These are phyloP conservation scores for Ceratonia siliqua DNA, from an alignment of 306 rosid genomes.

Conservation along the genomic window DNA sequence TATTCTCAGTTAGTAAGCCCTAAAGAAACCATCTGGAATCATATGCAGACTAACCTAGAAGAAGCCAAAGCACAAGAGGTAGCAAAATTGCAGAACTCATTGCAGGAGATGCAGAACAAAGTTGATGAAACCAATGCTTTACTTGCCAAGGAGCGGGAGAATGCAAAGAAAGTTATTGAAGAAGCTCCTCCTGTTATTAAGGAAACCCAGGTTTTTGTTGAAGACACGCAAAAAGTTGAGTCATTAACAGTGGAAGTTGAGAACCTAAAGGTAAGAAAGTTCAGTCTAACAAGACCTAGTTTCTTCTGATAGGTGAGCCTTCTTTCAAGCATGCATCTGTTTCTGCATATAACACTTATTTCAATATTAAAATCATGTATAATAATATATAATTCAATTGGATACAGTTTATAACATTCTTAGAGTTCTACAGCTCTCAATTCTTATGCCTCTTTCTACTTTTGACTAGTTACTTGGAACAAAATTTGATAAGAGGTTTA, in stretches of 20 bases:
- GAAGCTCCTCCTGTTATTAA: conserved; percentile 77
- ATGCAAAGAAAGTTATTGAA: conserved; percentile 61
- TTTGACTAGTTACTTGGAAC: conserved; percentile 19
- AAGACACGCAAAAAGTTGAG: conserved; percentile 74
- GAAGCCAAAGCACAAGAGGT: conserved; percentile 83
- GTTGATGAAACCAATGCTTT: conserved; percentile 67
- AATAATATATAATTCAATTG: conserved; percentile 9
- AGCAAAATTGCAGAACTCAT: conserved; percentile 67
- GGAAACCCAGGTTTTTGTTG: conserved; percentile 78
- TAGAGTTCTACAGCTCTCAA: not conserved
- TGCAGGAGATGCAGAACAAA: conserved; percentile 68
- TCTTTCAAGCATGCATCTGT: conserved; percentile 28
- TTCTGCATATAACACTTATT: conserved; percentile 17
- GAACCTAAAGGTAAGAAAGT: conserved; percentile 60
- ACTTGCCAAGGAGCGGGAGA: conserved; percentile 66
- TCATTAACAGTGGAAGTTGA: conserved; percentile 69
- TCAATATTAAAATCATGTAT: conserved; percentile 21
- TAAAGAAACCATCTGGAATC: conserved; percentile 34
- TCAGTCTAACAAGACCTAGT: conserved; percentile 17
- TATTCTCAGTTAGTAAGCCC: conserved; percentile 24
- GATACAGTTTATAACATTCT: conserved; percentile 16
- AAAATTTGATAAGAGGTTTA: conserved; percentile 8
- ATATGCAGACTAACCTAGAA: conserved; percentile 78
- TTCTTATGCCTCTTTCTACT: conserved; percentile 5
- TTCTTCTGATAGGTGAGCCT: conserved; percentile 14